Percentiles rank a stretch among this genome's conserved stretches.
phyloP scores from a whole-genome alignment of 225 moss, liverwort and hornwort genomes.

The Neckera pumila region DNA sequence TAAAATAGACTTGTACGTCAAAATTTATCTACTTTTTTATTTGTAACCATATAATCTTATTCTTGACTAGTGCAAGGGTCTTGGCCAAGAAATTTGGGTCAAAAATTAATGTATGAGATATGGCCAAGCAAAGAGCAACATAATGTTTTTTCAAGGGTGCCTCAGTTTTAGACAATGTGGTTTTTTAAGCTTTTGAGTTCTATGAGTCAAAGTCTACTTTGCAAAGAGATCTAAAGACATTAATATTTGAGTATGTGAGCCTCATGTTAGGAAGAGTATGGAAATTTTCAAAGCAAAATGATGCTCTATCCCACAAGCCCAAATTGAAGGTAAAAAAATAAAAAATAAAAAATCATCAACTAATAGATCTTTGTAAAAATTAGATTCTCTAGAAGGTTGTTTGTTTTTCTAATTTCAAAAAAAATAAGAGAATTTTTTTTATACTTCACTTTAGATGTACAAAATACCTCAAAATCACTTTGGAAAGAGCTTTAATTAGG shows the following conservation, averaged over 20 bases:
- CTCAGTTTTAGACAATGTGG: fast-evolving
- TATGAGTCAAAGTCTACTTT: not conserved
- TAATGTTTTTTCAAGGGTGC: not conserved
- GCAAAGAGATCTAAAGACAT: not conserved
- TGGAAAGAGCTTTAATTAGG: not conserved
- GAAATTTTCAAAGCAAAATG: not conserved
- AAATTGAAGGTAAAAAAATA: not conserved
- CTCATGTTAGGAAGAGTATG: not conserved
- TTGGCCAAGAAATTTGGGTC: no score
- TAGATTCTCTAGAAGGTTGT: fast-evolving
- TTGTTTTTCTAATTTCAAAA: not conserved
- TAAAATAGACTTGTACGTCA: not conserved
- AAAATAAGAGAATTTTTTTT: not conserved
- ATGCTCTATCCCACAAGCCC: fast-evolving
- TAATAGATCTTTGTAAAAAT: fast-evolving
- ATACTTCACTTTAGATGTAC: not conserved
- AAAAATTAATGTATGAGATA: not conserved
- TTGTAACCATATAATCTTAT: not conserved
- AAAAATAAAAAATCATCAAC: not conserved
- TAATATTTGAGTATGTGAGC: not conserved
- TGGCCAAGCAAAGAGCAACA: fast-evolving
- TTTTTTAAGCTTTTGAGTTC: not conserved
- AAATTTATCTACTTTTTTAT: no score
- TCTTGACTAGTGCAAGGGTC: not conserved
- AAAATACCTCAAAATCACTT: not conserved